Evolutionary conservation across 257 asterid species (phyloP), one percentile per base, ranked within the genome.

Genomic region (Nicotiana tabacum): DNA sequence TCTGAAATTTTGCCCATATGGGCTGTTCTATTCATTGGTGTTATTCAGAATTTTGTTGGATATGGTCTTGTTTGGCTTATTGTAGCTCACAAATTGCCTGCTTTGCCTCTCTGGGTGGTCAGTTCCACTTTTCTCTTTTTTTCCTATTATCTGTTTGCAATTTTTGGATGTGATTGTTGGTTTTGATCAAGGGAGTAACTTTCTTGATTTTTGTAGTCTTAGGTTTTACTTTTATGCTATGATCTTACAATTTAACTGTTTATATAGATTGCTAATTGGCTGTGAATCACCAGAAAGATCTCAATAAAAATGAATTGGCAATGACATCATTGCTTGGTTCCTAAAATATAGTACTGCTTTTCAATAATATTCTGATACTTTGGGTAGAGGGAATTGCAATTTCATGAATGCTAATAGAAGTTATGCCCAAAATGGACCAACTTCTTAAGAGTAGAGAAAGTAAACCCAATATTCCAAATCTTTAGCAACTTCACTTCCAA

Each of bases 61-160:
- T 93, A 95, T 90, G 97, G 97, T 33, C 83, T 94, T 89, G 93
- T 95, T 81, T 88, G 98, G 97, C 93, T 95, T 60, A 87, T 93
- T 79, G 84, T 93, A 80, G 87, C 92, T 10, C 85, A 85, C 27
- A 89, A 86, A 86, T 82, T 66, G 72, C 94, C 98, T 77, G 86
- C 85, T 77, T 65, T 90, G 88, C 98, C 98, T 18, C 87, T 95
- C 1, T 95, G 98, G 98, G 95, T 92, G 90, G 98, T 95, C 77
- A 93, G 97, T 88, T 43, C 78, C 67, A 5, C 51, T 21, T 10
- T 16, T 55, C 17, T 46, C 62, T 10, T 18, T 35, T 66, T 86
- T 21, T 18, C 9, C 3, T 79, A 2, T 67, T 0, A 46, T 29
- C 43, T 46, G 58, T 46, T 67, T 78, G 29, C 70, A 8, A 1